Conservation (phyloP, 1,284 basidiomycete species). For the Microbotryum scabiosae region DNA sequence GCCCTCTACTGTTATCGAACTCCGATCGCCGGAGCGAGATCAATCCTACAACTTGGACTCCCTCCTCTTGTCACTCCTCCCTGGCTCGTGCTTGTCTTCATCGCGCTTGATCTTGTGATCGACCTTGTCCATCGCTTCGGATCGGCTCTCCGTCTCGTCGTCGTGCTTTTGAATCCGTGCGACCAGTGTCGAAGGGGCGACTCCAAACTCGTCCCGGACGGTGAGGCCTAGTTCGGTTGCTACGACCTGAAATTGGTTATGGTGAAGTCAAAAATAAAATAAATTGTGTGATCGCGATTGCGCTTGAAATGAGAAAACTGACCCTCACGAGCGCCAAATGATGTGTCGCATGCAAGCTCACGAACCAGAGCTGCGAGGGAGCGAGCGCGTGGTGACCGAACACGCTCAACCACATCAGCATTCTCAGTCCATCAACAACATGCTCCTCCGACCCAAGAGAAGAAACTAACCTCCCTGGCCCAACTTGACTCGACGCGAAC, state of each 20-base stretch:
- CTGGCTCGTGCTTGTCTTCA: too few species aligned
- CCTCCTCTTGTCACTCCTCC: too few species aligned
- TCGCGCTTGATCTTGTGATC: too few species aligned
- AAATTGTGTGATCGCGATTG: too few species aligned
- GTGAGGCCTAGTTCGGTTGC: constrained; percentile 24
- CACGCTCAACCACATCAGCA: not conserved
- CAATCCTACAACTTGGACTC: too few species aligned
- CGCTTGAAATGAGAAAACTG: not conserved
- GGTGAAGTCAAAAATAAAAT: not conserved
- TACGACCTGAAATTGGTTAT: constrained; percentile 2
- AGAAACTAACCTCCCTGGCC: constrained; percentile 58
- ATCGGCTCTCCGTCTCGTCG: too few species aligned
- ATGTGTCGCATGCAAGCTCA: constrained; percentile 58
- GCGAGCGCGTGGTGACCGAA: not conserved
- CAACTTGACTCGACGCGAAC: constrained; percentile 67
- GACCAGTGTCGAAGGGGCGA: constrained; percentile 30
- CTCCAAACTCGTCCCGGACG: constrained; percentile 29
- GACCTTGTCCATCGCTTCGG: too few species aligned
- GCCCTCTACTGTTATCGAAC: too few species aligned
- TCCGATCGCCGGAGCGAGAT: too few species aligned
- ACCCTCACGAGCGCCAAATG: constrained; percentile 30
- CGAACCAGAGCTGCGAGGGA: constrained; percentile 65
- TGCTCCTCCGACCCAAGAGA: not conserved
- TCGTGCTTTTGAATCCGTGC: too few species aligned
- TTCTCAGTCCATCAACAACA: not conserved